Base-by-base conservation (phyloP, 2,329 filamentous ascomycete genomes). In the Aspergillus proliferans region DNA sequence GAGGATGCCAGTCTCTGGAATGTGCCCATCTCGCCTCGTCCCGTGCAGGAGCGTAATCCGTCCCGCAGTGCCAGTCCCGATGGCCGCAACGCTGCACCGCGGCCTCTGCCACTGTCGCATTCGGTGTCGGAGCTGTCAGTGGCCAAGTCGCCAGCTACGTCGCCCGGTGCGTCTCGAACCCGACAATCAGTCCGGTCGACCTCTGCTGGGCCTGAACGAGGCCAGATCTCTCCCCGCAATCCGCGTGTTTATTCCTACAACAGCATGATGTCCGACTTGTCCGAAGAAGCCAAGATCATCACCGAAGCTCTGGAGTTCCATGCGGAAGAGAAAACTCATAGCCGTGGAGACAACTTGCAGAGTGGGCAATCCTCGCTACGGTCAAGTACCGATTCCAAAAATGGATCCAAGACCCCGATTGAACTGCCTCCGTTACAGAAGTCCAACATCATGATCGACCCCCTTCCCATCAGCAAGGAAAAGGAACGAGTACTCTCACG, bases 401-500 rank as follows among this genome's bases (percentile, higher is more conserved):
- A 64, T 3, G 58, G 57, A 15, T 69, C 70, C 5, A 64, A 60
- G n/a, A 58, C 63, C 21, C 58, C 65, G 10, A 65, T 78, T 45
- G 75, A 79, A 49, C 67, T 84, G n/a, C 80, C 81, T 1, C 81
- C 80, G 4, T 60, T 84, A 43, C 79, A 82, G 56, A 82, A 80
- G 60, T 79, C 79, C 46, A 82, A 83, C 55, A 76, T 83, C 43
- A 78, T 83, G 71, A 81, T 83, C 47, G 84, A 85, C 59, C 82
- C 83, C 10, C 73, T 86, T 56, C 81, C 83, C 8, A 80, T 83
- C 45, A 85, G 81, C 58, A 82, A 79, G 60, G 82, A 85, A 66
- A 85, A 84, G 64, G 80, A 83, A 58, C 82, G 78, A 54, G 78
- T 84, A 14, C 66, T 85, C 19, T 80, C 75, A 76, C 84, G 69